phyloP scores from a whole-genome alignment of 2,329 filamentous ascomycete species.

The Colletotrichum kahawae region DNA sequence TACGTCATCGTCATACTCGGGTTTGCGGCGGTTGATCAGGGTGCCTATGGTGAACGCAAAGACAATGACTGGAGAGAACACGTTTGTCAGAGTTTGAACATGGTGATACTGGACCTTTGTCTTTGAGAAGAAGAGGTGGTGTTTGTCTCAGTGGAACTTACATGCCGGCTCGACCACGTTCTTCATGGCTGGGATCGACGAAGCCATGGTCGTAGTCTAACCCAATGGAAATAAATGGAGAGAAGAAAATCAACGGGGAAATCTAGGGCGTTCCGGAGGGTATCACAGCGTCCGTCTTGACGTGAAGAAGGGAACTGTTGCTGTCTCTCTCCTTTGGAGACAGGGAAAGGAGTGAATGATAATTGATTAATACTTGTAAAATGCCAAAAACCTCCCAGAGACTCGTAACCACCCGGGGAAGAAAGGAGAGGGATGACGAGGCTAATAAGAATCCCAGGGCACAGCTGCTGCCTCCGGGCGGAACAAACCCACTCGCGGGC shows the following conservation, averaged over 20 bases:
- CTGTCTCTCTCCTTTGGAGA: neutral
- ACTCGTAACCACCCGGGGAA: neutral
- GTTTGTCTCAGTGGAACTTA: neutral
- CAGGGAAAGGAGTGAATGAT: neutral
- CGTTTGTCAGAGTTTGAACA: neutral
- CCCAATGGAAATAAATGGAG: neutral
- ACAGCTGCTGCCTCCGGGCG: neutral
- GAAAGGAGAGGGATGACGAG: neutral
- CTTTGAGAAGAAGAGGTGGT: neutral
- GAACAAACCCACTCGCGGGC: slow-evolving; percentile 6
- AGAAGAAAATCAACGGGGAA: neutral
- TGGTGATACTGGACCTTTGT: neutral
- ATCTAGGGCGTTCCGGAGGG: neutral
- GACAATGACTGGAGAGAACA: slow-evolving; percentile 7
- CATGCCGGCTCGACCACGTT: slow-evolving; percentile 19
- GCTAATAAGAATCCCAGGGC: slow-evolving; percentile 6
- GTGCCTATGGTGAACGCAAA: slow-evolving; percentile 17
- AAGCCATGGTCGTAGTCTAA: slow-evolving; percentile 3
- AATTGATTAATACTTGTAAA: neutral
- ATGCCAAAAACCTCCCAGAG: neutral
- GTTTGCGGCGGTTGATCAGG: slow-evolving; percentile 22
- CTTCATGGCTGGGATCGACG: slow-evolving; percentile 7
- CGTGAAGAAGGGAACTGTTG: neutral
- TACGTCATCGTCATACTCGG: slow-evolving; percentile 5
- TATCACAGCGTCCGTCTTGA: neutral